Base-by-base conservation (phyloP, 371 early-diverging fungal species). In the Syncephalastrum racemosum region DNA sequence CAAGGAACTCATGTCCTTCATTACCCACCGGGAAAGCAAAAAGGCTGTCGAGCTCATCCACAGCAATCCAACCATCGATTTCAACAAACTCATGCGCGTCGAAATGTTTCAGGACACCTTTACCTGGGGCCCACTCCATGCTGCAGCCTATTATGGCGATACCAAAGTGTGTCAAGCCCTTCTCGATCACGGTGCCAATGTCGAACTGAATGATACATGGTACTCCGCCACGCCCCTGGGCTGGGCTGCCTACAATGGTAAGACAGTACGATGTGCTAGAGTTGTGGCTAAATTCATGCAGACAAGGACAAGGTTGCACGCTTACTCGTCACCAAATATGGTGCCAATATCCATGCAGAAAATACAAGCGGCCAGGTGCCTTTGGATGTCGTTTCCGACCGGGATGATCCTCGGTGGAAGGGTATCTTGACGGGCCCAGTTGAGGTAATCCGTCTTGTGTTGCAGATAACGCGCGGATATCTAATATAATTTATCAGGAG, bases 221-320 rank as follows among this genome's bases (percentile, higher is more conserved):
- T 88, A 93, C 64, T 75, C 75, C 3, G 92, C 89, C 24, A 84
- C 90, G 16, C 91, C 97, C 4, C 73, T 97, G 12, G 89, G 89
- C 0, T 97, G 97, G 97, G 95, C 97, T 3, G 93, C 94, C 0
- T 95, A 85, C 67, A 92, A 86, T 40, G 90, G 86, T 63, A 48
- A 50, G 23, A 53, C 5, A 19, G 23, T 27, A 19, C 2, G 36
- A 2, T 31, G 12, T 8, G 36, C 1, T 19, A 24, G 3, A 41
- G 20, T 27, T 1, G n/a, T 44, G 2, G 2, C 41, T 16, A 10
- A 19, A 10, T 23, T n/a, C 18, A n/a, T 23, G 45, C 31, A 70
- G 71, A 75, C 44, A 65, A 62, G 15, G 70, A 74, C 46, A 69
- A 82, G 40, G 65, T 75, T 4, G 83, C 73, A 8, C 73, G 67